Conservation (phyloP, 2,329 filamentous ascomycete genomes). For the Phialocephala sp. region DNA sequence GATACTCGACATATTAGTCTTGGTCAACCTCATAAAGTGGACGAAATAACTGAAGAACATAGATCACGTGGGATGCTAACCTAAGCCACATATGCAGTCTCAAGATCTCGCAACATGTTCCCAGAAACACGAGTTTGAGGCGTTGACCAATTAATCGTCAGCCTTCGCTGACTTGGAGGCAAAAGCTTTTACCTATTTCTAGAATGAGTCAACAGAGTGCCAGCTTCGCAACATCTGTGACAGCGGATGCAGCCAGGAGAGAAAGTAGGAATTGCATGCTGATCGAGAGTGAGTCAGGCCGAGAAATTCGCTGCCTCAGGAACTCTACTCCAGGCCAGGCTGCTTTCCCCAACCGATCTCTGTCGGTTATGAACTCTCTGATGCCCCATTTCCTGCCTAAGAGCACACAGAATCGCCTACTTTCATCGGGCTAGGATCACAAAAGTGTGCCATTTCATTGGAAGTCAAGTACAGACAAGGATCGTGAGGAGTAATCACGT, state of each 20-base stretch:
- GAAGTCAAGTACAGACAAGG: neutral
- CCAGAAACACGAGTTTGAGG: too few species aligned
- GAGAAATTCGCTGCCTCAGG: neutral
- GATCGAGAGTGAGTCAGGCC: slow-evolving; percentile 3
- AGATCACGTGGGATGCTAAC: too few species aligned
- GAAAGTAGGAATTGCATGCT: neutral
- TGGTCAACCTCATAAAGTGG: too few species aligned
- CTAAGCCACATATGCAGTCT: too few species aligned
- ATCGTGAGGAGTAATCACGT: neutral
- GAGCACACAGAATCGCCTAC: neutral
- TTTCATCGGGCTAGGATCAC: neutral
- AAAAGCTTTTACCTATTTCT: neutral
- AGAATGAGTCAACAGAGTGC: neutral
- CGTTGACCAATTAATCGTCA: neutral
- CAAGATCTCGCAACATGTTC: too few species aligned
- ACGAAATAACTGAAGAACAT: too few species aligned
- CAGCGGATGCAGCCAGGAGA: neutral
- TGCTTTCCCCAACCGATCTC: neutral
- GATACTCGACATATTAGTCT: too few species aligned
- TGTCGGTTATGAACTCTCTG: neutral
- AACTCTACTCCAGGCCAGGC: neutral
- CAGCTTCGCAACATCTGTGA: neutral
- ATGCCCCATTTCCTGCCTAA: slow-evolving; percentile 1
- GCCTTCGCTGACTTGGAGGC: neutral
- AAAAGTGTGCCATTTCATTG: neutral